A percentile compares a stretch with the other conserved stretches of the same genome.
phyloP scores from a whole-genome alignment of 306 rosid species.

The Malus orientalis region DNA sequence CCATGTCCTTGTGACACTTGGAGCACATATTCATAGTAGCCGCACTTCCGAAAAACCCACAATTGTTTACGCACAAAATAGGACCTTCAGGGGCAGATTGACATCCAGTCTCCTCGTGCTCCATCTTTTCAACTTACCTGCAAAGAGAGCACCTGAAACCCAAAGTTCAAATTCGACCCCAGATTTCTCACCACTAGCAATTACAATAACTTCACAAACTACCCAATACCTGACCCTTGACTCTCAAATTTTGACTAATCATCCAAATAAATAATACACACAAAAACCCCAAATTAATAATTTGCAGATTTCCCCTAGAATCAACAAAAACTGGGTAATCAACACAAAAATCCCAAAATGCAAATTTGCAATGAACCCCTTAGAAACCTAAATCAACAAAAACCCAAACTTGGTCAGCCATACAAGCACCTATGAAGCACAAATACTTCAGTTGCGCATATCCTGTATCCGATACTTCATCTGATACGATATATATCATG shows the following conservation, averaged over 20 bases:
- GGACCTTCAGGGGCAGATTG: constrained; percentile 94
- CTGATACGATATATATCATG: too few relatives aligned
- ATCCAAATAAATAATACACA: neutral
- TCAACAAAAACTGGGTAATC: neutral
- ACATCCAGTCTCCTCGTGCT: constrained; percentile 85
- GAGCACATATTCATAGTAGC: constrained; percentile 96
- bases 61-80: constrained; percentile 70
- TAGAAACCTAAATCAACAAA: neutral
- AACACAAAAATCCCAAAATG: neutral
- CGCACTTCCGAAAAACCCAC: constrained; percentile 88
- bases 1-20: constrained; percentile 82
- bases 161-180: neutral
- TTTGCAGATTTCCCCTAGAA: neutral
- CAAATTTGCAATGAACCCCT: neutral
- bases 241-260: neutral
- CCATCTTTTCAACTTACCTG: constrained; percentile 69
- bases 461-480: too few relatives aligned
- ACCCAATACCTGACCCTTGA: neutral
- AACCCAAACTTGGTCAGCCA: neutral
- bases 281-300: neutral
- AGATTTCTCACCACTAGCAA: neutral
- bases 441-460: too few relatives aligned
- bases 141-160: constrained; percentile 6
- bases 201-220: neutral
- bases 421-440: neutral